Conservation (phyloP, 2,329 filamentous ascomycete genomes). For the Macrophomina phaseolina region DNA sequence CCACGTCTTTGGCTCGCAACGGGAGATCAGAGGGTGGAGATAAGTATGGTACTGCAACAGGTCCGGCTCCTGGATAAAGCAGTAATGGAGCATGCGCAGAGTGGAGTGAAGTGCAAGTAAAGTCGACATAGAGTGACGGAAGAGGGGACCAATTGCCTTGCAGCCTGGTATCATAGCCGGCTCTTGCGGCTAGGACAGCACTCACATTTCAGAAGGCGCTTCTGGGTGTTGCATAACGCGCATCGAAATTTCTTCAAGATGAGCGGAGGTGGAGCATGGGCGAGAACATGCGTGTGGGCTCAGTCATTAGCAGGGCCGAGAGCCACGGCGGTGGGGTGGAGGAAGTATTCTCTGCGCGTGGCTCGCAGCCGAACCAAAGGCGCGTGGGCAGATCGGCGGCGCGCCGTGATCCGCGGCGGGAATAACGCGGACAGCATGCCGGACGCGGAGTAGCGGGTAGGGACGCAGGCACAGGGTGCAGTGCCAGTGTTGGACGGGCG, state of each 20-base stretch:
- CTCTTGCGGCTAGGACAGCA: neutral
- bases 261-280: neutral
- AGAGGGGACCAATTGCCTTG: conserved; percentile 2
- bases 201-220: neutral
- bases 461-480: neutral
- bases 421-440: conserved; percentile 22
- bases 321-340: conserved; percentile 16
- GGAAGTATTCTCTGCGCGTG: conserved; percentile 12
- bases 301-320: conserved; percentile 13
- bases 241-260: conserved; percentile 1
- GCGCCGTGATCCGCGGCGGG: conserved; percentile 17
- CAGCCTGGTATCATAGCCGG: neutral
- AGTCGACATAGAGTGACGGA: neutral
- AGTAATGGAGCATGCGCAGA: conserved; percentile 3
- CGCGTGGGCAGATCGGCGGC: conserved; percentile 8
- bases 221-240: neutral
- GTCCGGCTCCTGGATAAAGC: conserved; percentile 5
- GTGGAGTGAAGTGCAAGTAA: conserved; percentile 14
- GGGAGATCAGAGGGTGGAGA: conserved; percentile 17
- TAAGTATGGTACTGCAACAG: neutral
- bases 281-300: neutral
- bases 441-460: neutral
- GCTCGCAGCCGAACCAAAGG: conserved; percentile 6
- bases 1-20: neutral
- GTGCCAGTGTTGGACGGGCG: neutral